Evolutionary conservation across 345 rosid species (phyloP).

Genomic region (Orychophragmus violaceus): DNA sequence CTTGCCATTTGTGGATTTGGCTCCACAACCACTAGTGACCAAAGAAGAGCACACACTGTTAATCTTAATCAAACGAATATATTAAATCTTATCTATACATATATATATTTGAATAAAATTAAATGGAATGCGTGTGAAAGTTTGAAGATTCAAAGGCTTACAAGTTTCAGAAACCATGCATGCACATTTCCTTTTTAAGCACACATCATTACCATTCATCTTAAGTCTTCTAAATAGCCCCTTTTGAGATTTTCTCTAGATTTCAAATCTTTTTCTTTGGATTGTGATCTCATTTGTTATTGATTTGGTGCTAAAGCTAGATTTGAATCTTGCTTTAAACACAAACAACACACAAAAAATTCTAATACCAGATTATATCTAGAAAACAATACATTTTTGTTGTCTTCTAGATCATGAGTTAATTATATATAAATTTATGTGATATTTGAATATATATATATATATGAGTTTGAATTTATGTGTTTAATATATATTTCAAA

Average conservation of each 20-base stretch:
- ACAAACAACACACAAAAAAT: not conserved
- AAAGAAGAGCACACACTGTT: conserved; percentile 7
- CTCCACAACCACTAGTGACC: not conserved
- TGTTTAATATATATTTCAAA: not conserved
- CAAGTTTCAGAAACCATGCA: conserved; percentile 9
- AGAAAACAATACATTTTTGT: not conserved
- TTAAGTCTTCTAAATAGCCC: conserved; percentile 12
- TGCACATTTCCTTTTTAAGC: conserved; percentile 17
- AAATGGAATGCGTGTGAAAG: conserved; percentile 6
- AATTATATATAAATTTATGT: not conserved
- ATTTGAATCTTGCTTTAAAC: conserved; percentile 19
- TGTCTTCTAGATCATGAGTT: not conserved
- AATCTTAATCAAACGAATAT: not conserved
- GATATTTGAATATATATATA: not conserved
- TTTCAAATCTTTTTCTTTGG: conserved; percentile 24
- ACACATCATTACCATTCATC: conserved; percentile 29
- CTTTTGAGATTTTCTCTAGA: conserved; percentile 27
- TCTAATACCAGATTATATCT: not conserved
- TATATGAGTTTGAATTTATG: too few relatives aligned
- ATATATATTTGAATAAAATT: not conserved
- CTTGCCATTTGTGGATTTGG: conserved; percentile 1
- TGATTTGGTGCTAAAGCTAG: conserved; percentile 24
- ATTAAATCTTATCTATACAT: conserved; percentile 1
- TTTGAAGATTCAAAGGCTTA: conserved; percentile 12
- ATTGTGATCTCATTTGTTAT: conserved; percentile 18